Conservation (phyloP, 305 asterid genomes). For the Solanum hybrid region DNA sequence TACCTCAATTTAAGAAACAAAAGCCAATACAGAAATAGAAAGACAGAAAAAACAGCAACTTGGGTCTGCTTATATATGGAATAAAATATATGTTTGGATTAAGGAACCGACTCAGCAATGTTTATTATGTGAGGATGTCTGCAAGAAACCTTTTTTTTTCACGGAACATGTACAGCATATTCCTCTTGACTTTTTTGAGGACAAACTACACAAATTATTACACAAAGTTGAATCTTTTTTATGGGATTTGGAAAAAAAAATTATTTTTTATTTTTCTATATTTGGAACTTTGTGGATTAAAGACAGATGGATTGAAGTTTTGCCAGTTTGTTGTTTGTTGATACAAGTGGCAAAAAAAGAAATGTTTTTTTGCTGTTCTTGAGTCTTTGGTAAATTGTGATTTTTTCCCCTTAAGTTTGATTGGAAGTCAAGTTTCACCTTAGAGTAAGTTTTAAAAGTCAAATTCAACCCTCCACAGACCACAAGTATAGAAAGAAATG, state of each 20-base stretch:
- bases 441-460: not conserved
- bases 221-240: not conserved
- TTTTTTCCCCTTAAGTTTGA: not conserved
- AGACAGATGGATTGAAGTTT: not conserved
- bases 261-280: not conserved
- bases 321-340: not conserved
- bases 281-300: not conserved
- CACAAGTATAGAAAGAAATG: not conserved
- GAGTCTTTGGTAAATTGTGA: not conserved
- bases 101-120: slow-evolving; percentile 1
- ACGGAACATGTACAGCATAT: not conserved
- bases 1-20: not conserved
- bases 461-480: not conserved
- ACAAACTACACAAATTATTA: not conserved
- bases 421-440: not conserved
- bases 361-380: not conserved
- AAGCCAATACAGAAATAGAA: not conserved
- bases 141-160: not conserved
- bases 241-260: not conserved
- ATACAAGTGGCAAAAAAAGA: not conserved
- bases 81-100: not conserved
- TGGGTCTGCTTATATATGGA: not conserved
- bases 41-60: not conserved
- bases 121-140: slow-evolving; percentile 1
- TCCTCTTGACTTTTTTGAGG: not conserved